These are phyloP conservation scores for Fraxinus albicans DNA, from an alignment of 305 asterid genomes.

Conservation along the genomic window DNA sequence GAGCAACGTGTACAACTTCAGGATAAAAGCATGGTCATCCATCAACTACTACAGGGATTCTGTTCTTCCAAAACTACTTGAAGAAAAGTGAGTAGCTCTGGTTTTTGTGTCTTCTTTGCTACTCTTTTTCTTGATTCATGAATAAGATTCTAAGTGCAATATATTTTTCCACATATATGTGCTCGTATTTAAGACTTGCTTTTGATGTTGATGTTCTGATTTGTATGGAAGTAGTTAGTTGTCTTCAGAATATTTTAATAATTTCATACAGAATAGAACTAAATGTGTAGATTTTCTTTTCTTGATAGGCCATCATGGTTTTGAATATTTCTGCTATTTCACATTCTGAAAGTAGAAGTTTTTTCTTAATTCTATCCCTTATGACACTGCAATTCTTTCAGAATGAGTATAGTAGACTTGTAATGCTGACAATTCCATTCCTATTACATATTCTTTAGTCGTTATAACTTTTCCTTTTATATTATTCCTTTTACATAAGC, in stretches of 20 bases:
- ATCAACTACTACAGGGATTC: constrained; percentile 64
- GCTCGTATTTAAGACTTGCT: not conserved
- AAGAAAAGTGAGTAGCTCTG: constrained; percentile 69
- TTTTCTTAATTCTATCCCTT: not conserved
- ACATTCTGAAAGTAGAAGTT: constrained; percentile 4
- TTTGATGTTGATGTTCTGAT: not conserved
- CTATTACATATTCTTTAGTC: not conserved
- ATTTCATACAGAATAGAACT: not conserved
- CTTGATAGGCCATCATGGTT: not conserved
- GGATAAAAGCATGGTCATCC: constrained; percentile 89
- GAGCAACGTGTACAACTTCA: constrained; percentile 88
- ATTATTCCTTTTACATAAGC: not conserved
- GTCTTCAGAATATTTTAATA: not conserved
- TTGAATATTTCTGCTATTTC: not conserved
- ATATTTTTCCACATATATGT: not conserved
- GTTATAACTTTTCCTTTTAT: not conserved
- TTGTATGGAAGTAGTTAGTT: not conserved
- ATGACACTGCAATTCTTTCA: not conserved
- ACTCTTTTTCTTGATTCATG: not conserved
- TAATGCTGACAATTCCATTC: not conserved
- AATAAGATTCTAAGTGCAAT: not conserved
- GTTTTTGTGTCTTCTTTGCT: constrained; percentile 16
- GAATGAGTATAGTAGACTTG: not conserved
- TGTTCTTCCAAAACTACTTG: constrained; percentile 86
- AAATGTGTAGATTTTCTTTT: not conserved